Percentiles rank a stretch among this genome's conserved stretches.
Evolutionary conservation across 2,329 filamentous ascomycete species (phyloP).

Genomic region (Trichoderma sp.): DNA sequence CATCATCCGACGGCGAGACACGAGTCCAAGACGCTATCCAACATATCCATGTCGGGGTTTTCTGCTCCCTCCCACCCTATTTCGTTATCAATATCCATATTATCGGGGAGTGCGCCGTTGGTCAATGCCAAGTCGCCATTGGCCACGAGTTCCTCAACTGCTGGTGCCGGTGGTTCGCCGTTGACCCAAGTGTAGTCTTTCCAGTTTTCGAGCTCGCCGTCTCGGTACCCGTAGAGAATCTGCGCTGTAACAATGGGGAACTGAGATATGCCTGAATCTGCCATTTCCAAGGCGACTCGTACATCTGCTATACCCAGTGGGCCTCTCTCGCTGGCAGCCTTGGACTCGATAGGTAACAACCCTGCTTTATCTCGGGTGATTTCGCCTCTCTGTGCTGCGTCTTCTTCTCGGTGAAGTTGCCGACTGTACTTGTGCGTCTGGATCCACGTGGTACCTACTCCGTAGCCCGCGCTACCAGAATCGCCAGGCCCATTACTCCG

Average conservation of each 20-base stretch:
- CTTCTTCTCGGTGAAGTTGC: conserved; percentile 75
- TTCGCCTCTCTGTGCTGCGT: conserved; percentile 70
- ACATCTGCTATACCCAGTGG: conserved; percentile 78
- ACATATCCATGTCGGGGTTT: conserved; percentile 49
- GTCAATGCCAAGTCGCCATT: conserved; percentile 44
- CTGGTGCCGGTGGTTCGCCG: conserved; percentile 34
- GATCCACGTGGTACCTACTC: conserved; percentile 68
- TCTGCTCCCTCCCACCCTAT: conserved; percentile 65
- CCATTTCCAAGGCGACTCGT: conserved; percentile 71
- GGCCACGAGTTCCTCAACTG: conserved; percentile 33
- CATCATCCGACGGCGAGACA: conserved; percentile 51
- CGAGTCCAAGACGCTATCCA: conserved; percentile 60
- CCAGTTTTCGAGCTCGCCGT: conserved; percentile 72
- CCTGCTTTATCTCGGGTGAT: conserved; percentile 73
- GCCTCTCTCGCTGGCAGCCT: conserved; percentile 69
- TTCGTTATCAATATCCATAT: conserved; percentile 62
- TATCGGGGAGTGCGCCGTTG: conserved; percentile 52
- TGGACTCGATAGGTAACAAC: conserved; percentile 77
- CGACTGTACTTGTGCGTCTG: conserved; percentile 77
- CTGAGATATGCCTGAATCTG: conserved; percentile 72
- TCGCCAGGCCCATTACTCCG: conserved; percentile 66
- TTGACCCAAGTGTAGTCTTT: conserved; percentile 59
- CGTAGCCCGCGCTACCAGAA: conserved; percentile 62
- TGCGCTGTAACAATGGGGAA: conserved; percentile 74
- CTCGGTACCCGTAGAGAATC: conserved; percentile 70